A percentile compares a stretch with the other conserved stretches of the same genome.
These are phyloP conservation scores for Claviceps digitariae DNA, from an alignment of 2,329 filamentous ascomycete species.

Conservation along the genomic window DNA sequence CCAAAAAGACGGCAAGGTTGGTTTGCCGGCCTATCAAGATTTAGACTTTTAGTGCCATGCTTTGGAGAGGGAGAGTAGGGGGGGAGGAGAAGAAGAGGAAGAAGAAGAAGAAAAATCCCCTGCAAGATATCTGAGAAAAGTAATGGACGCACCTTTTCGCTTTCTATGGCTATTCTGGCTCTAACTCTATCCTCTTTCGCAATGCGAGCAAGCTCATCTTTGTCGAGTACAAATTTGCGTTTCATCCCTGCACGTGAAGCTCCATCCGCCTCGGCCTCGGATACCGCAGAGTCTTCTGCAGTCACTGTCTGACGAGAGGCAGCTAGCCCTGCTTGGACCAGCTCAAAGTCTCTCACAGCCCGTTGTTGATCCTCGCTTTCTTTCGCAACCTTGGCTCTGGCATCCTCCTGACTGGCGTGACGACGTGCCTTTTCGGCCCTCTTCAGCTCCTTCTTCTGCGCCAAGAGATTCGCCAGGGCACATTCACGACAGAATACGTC, in stretches of 20 bases:
- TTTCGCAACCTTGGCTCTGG: conserved; percentile 43
- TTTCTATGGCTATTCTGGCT: conserved; percentile 55
- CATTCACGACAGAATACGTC: conserved; percentile 96
- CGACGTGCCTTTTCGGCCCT: conserved; percentile 56
- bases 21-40: conserved; percentile 46
- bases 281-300: background rate
- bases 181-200: conserved; percentile 56
- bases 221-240: conserved; percentile 63
- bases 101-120: too few species aligned
- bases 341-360: conserved; percentile 71
- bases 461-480: conserved; percentile 76
- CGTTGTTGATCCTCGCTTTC: conserved; percentile 58
- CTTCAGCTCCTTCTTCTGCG: conserved; percentile 85
- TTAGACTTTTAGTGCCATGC: conserved; percentile 5
- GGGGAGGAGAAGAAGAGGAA: background rate
- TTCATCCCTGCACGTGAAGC: conserved; percentile 28
- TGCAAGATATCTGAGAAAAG: background rate
- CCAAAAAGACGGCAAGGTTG: conserved; percentile 79
- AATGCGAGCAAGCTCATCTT: conserved; percentile 59
- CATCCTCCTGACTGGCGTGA: conserved; percentile 45
- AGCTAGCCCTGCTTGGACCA: conserved; percentile 59
- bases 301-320: conserved; percentile 27
- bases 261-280: background rate
- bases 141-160: conserved; percentile 45
- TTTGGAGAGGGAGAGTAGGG: background rate